Percentiles rank a stretch among this genome's conserved stretches.
phyloP scores from a whole-genome alignment of 805 yeast genomes.

The Wickerhamiella lipophila region DNA sequence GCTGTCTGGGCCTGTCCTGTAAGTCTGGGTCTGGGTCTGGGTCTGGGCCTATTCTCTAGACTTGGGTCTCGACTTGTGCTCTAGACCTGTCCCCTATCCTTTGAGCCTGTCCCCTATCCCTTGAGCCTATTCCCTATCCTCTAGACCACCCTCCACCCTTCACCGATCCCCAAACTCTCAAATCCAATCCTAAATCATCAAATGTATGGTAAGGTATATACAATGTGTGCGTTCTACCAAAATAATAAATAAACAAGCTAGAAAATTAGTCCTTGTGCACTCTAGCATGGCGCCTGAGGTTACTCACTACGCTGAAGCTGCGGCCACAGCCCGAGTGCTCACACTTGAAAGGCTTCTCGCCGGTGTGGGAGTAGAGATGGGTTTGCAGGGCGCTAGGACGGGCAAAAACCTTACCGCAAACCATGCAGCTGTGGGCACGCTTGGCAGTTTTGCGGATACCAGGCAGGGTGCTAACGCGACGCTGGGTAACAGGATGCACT shows the following conservation, averaged over 20 bases:
- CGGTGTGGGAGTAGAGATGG: constrained; percentile 72
- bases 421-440: constrained; percentile 29
- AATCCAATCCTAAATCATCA: too few species aligned
- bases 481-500: background rate
- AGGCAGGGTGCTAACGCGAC: background rate
- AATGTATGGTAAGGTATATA: background rate
- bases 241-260: constrained; percentile 5
- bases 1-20: too few species aligned
- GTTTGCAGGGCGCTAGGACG: constrained; percentile 75
- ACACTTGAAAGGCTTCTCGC: constrained; percentile 61
- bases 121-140: too few species aligned
- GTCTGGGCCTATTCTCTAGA: too few species aligned
- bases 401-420: constrained; percentile 67
- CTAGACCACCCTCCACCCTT: too few species aligned
- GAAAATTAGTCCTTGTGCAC: constrained; percentile 2
- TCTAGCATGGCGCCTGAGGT: constrained; percentile 59
- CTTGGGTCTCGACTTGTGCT: too few species aligned
- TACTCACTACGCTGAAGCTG: constrained; percentile 63
- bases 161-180: too few species aligned
- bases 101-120: too few species aligned
- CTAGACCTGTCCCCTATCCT: too few species aligned
- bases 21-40: too few species aligned
- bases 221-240: background rate
- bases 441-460: constrained; percentile 9
- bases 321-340: constrained; percentile 59